Evolutionary conservation across 345 rosid species (phyloP).

Genomic region (Ricinus communis): DNA sequence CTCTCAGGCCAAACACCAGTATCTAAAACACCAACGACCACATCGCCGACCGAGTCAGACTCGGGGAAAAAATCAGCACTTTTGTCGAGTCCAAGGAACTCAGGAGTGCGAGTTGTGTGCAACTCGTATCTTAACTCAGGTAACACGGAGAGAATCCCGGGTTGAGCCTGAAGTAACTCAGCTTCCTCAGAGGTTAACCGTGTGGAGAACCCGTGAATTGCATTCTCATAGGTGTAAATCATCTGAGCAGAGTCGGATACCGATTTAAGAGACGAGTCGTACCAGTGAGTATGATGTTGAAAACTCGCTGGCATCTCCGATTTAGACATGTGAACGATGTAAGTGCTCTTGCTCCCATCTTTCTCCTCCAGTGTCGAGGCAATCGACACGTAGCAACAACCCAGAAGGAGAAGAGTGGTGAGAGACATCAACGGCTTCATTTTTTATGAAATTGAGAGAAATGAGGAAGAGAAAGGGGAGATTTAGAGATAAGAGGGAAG

Average conservation of each 20-base stretch:
- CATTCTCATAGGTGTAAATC: slow-evolving; percentile 30
- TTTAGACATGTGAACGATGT: slow-evolving; percentile 87
- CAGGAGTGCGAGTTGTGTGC: slow-evolving; percentile 43
- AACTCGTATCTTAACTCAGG: slow-evolving; percentile 38
- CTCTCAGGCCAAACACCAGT: slow-evolving; percentile 47
- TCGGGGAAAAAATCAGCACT: slow-evolving; percentile 24
- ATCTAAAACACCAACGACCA: slow-evolving; percentile 38
- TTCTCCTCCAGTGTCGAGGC: slow-evolving; percentile 3
- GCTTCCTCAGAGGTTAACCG: slow-evolving; percentile 25
- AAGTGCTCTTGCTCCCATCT: slow-evolving; percentile 40
- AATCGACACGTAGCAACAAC: slow-evolving; percentile 36
- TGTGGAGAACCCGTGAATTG: slow-evolving; percentile 29
- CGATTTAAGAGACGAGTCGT: slow-evolving; percentile 32
- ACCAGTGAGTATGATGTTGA: slow-evolving; percentile 39
- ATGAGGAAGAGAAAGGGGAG: too few species aligned
- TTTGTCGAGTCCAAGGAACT: slow-evolving; percentile 40
- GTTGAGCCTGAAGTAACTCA: slow-evolving; percentile 39
- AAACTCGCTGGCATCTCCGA: slow-evolving; percentile 66
- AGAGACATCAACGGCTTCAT: slow-evolving; percentile 19
- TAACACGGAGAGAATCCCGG: slow-evolving; percentile 39
- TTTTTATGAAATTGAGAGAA: neutral
- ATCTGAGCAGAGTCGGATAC: slow-evolving; percentile 24
- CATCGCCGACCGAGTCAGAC: slow-evolving; percentile 31
- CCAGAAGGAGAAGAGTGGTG: slow-evolving; percentile 31
- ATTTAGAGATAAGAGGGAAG: too few species aligned